phyloP scores from a whole-genome alignment of 2,329 filamentous ascomycete genomes.

The Ascosphaera acerosa region DNA sequence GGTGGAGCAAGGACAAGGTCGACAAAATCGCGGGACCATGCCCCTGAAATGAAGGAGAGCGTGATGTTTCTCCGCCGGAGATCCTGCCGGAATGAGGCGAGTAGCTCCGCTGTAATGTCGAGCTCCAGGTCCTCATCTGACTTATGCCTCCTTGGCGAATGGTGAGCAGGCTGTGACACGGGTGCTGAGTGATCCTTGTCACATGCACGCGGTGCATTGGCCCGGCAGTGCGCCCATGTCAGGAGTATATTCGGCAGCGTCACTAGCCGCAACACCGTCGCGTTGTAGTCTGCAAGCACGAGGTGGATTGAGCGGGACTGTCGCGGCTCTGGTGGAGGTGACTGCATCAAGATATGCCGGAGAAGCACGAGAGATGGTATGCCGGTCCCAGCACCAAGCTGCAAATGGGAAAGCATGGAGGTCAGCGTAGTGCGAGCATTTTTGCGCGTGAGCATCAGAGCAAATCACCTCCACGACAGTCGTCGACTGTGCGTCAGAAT shows the following conservation, averaged over 20 bases:
- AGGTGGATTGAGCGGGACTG: slow-evolving; percentile 18
- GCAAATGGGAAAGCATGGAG: slow-evolving; percentile 1
- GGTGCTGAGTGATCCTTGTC: slow-evolving; percentile 4
- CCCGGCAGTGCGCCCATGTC: slow-evolving; percentile 22
- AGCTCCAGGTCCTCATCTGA: slow-evolving; percentile 11
- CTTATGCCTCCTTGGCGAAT: no score
- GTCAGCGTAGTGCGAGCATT: no score
- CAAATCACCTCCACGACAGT: not conserved
- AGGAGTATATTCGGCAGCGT: slow-evolving; percentile 35
- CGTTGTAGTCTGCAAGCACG: slow-evolving; percentile 36
- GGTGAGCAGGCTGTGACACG: slow-evolving; percentile 25
- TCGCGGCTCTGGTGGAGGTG: slow-evolving; percentile 4
- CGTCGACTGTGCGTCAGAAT: not conserved
- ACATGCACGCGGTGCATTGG: no score
- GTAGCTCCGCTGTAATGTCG: slow-evolving; percentile 24
- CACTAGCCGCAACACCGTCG: slow-evolving; percentile 31
- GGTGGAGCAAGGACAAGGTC: slow-evolving; percentile 23
- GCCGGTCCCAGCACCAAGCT: slow-evolving; percentile 38
- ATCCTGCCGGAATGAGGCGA: slow-evolving; percentile 20
- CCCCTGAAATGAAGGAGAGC: slow-evolving; percentile 31
- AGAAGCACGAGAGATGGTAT: slow-evolving; percentile 31
- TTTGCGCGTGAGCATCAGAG: no score
- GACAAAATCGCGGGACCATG: slow-evolving; percentile 26
- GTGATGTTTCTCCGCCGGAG: slow-evolving; percentile 20
- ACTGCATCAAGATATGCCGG: slow-evolving; percentile 21